These are phyloP conservation scores for Trichopus zeylanicus DNA, from an alignment of 116 monocot species.

Conservation along the genomic window DNA sequence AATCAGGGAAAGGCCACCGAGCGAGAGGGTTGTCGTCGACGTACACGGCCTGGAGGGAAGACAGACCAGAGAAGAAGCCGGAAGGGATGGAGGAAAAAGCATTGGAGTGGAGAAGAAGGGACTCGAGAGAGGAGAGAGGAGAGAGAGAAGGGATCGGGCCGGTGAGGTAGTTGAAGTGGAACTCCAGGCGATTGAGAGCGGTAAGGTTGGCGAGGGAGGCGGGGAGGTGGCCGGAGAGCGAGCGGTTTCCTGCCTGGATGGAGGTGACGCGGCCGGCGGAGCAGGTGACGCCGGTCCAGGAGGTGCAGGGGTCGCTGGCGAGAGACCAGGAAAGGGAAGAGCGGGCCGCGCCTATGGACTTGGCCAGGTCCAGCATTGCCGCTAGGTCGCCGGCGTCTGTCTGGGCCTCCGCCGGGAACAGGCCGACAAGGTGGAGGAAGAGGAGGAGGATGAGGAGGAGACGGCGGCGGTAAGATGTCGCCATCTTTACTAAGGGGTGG, in stretches of 20 bases:
- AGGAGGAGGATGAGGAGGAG: not conserved
- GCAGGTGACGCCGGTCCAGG: conserved; percentile 45
- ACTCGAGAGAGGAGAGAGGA: conserved; percentile 37
- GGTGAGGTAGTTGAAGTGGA: conserved; percentile 31
- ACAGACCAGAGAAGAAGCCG: conserved; percentile 56
- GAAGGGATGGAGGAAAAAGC: conserved; percentile 42
- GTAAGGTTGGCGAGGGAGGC: conserved; percentile 34
- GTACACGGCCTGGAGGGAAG: conserved; percentile 37
- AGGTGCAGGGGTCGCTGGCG: conserved; percentile 33
- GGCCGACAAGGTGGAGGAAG: not conserved
- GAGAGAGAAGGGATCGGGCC: conserved; percentile 34
- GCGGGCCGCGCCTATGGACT: conserved; percentile 24
- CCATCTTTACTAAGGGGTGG: not conserved
- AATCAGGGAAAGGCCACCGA: conserved; percentile 49
- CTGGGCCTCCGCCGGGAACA: not conserved
- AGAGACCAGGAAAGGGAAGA: conserved; percentile 10
- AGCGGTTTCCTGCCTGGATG: conserved; percentile 47
- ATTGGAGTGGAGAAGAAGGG: conserved; percentile 49
- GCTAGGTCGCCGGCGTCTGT: conserved; percentile 21
- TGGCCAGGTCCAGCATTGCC: conserved; percentile 23
- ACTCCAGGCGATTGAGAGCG: conserved; percentile 44
- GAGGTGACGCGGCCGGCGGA: conserved; percentile 34
- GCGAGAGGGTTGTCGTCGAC: conserved; percentile 74
- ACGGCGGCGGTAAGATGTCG: not conserved
- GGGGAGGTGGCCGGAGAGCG: conserved; percentile 26